phyloP scores from a whole-genome alignment of 2,329 filamentous ascomycete genomes.

The Diaporthe velutina region DNA sequence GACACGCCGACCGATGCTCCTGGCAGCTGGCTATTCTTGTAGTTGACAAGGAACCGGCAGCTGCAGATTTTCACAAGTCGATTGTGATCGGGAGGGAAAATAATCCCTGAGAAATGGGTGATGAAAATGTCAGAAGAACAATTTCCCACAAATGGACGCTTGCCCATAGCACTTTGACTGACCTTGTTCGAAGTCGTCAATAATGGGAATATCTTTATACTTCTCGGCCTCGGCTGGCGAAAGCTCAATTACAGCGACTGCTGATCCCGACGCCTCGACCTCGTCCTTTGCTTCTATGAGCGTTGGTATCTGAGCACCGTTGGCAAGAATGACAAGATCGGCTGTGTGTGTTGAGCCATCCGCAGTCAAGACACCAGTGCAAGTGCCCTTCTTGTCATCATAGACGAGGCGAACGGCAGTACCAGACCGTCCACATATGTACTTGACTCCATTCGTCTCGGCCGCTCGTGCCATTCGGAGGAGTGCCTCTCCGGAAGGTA shows the following conservation, averaged over 20 bases:
- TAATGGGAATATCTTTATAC: background rate
- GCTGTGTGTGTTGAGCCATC: constrained; percentile 63
- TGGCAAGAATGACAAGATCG: constrained; percentile 73
- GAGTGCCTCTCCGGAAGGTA: constrained; percentile 1
- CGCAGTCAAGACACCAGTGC: constrained; percentile 62
- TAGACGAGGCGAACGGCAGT: background rate
- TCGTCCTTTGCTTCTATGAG: constrained; percentile 74
- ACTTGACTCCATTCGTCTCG: background rate
- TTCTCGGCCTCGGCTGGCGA: constrained; percentile 8
- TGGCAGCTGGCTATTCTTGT: background rate
- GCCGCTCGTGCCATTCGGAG: background rate
- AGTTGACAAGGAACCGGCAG: background rate
- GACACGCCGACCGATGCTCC: background rate
- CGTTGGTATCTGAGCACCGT: constrained; percentile 75
- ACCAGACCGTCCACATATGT: background rate
- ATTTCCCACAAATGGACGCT: rapidly evolving
- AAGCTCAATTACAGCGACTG: background rate
- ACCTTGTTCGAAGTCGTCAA: constrained; percentile 19
- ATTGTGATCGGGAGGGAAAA: background rate
- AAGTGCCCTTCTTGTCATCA: constrained; percentile 43
- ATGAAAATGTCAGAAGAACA: background rate
- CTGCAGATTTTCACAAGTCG: background rate
- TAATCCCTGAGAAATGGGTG: background rate
- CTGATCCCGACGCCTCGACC: constrained; percentile 59
- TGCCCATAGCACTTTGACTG: background rate